These are phyloP conservation scores for Dothiorella sarmentorum DNA, from an alignment of 2,329 filamentous ascomycete genomes.

Conservation along the genomic window DNA sequence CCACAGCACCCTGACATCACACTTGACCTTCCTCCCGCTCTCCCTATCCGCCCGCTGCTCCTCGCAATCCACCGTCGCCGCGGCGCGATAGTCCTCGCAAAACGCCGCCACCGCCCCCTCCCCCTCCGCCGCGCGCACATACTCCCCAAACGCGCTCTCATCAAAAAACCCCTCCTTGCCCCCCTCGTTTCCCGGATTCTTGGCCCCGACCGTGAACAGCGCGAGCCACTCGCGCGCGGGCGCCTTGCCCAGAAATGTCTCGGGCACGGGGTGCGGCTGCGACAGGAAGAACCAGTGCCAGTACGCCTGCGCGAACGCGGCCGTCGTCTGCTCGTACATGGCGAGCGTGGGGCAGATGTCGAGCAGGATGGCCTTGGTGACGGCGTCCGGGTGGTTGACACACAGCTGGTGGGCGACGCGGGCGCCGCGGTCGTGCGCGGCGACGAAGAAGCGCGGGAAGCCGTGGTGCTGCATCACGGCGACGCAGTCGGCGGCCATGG, in stretches of 20 bases:
- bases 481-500: conserved; percentile 49
- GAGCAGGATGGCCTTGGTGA: conserved; percentile 34
- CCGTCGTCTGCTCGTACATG: conserved; percentile 50
- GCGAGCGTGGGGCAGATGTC: conserved; percentile 56
- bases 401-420: conserved; percentile 54
- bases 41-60: conserved; percentile 46
- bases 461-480: conserved; percentile 46
- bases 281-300: conserved; percentile 61
- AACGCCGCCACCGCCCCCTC: conserved; percentile 45
- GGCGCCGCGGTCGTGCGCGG: conserved; percentile 57
- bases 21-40: conserved; percentile 42
- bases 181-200: not conserved
- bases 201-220: conserved; percentile 36
- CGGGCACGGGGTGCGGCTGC: conserved; percentile 51
- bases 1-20: conserved; percentile 51
- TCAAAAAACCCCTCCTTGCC: conserved; percentile 21
- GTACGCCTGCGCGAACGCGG: conserved; percentile 48
- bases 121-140: conserved; percentile 43
- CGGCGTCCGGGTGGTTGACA: conserved; percentile 44
- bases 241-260: conserved; percentile 47
- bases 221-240: conserved; percentile 33
- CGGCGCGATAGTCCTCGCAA: conserved; percentile 57
- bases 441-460: conserved; percentile 36
- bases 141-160: conserved; percentile 39
- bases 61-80: conserved; percentile 51